These are phyloP conservation scores for Detonula confervacea DNA, from an alignment of 352 stramenopile genomes.

Conservation along the genomic window DNA sequence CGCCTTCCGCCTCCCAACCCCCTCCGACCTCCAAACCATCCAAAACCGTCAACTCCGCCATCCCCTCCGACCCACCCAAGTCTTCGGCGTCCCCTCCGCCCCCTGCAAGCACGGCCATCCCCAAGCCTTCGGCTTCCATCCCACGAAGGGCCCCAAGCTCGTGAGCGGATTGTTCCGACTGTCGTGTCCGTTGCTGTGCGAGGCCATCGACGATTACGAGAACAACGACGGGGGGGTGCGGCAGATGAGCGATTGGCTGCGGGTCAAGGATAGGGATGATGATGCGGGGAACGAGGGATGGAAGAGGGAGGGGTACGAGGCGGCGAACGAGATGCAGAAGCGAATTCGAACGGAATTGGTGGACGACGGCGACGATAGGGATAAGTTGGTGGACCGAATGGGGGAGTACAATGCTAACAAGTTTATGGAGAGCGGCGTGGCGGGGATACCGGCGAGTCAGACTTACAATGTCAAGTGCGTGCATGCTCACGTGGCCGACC, in stretches of 20 bases:
- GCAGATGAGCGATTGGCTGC: slow-evolving; percentile 46
- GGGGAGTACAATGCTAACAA: slow-evolving; percentile 41
- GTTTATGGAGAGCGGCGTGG: slow-evolving; percentile 40
- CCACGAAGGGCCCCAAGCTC: slow-evolving; percentile 32
- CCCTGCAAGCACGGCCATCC: slow-evolving; percentile 34
- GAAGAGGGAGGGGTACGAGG: slow-evolving; percentile 32
- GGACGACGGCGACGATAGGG: slow-evolving; percentile 12
- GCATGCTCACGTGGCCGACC: slow-evolving; percentile 46
- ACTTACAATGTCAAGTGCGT: slow-evolving; percentile 46
- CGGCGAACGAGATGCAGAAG: slow-evolving; percentile 40
- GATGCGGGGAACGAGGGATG: slow-evolving; percentile 12
- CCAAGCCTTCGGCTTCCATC: slow-evolving; percentile 48
- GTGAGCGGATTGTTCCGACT: slow-evolving; percentile 42
- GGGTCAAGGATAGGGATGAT: background rate
- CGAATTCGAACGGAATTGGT: slow-evolving; percentile 30
- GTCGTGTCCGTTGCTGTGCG: slow-evolving; percentile 32
- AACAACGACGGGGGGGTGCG: slow-evolving; percentile 14
- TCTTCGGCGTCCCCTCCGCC: slow-evolving; percentile 26
- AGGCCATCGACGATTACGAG: slow-evolving; percentile 46
- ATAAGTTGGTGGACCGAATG: slow-evolving; percentile 18
- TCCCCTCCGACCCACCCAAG: slow-evolving; percentile 22
- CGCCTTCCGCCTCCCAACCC: slow-evolving; percentile 26
- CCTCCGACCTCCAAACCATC: slow-evolving; percentile 25
- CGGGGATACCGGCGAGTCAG: slow-evolving; percentile 21
- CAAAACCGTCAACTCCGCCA: slow-evolving; percentile 29